Base-by-base conservation (phyloP, 139 green algal genomes). In the Chlorella sorokiniana region DNA sequence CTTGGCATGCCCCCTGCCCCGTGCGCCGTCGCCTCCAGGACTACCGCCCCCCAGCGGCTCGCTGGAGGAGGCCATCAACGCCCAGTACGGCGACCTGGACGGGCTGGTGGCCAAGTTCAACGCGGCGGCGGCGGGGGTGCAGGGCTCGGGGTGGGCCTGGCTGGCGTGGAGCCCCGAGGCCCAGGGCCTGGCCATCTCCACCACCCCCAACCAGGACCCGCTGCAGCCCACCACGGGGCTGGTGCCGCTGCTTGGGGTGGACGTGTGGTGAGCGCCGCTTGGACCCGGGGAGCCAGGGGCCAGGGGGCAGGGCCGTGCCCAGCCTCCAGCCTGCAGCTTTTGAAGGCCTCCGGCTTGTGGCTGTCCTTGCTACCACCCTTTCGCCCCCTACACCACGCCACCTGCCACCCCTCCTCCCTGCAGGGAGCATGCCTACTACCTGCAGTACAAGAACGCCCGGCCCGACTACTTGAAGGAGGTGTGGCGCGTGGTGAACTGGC, bases 401-500 rank as follows among this genome's bases (percentile, higher is more conserved):
- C 56, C 56, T 29, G 18, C 10, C 23, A 33, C 56, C 18, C 56
- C 56, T 65, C 6, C 56, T 6, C 23, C 56, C 6, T n/a, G 6
- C 56, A 56, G 48, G n/a, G 71, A 78, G 71, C 71, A 78, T 22
- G 71, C 71, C 33, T 78, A 73, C 22, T 87, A 80, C 75, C 72
- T 86, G 35, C 89, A 98, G 67, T 99, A 99, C 93, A 98, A 98
- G 88, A 99, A 99, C 74, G 93, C 96, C 56, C 88, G 95, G 29
- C 94, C 96, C 1, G 94, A 98, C 79, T 99, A 99, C 88, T 86
- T 99, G 10, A 98, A 98, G 83, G 94, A 97, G 67, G 93, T 61
- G 42, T 99, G 96, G 96, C 92, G 95, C 70, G 86, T 99, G 11
- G 91, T 99, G 40, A 99, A 99, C 90, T 99, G 96, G 96, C 93